A percentile compares a stretch with the other conserved stretches of the same genome.
These are phyloP conservation scores for Fusarium tupiense DNA, from an alignment of 2,329 filamentous ascomycete genomes.

Conservation along the genomic window DNA sequence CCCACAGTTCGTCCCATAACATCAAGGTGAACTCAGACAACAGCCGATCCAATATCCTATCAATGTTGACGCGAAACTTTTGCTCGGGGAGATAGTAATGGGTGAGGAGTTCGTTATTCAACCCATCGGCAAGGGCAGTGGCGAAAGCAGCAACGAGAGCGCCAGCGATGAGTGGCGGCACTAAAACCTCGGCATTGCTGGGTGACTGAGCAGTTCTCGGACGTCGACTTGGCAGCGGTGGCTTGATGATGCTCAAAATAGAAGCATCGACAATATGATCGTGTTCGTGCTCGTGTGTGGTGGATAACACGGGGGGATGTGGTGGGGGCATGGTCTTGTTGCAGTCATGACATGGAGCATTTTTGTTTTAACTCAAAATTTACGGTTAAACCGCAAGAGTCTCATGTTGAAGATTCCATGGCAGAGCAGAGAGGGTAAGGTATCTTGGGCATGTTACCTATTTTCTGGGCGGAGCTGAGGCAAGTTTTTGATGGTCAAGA, in stretches of 20 bases:
- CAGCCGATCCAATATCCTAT: slow-evolving; percentile 50
- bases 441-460: not conserved
- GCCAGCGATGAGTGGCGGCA: slow-evolving; percentile 50
- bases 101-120: slow-evolving; percentile 50
- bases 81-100: slow-evolving; percentile 51
- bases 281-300: slow-evolving; percentile 21
- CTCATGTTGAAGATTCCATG: slow-evolving; percentile 3
- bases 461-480: not conserved
- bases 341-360: slow-evolving; percentile 1
- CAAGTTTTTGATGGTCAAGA: slow-evolving; percentile 26
- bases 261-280: slow-evolving; percentile 18
- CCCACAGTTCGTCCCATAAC: slow-evolving; percentile 51
- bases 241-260: slow-evolving; percentile 46
- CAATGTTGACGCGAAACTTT: slow-evolving; percentile 48
- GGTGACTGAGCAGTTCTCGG: slow-evolving; percentile 43
- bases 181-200: slow-evolving; percentile 46
- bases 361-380: not conserved
- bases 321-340: slow-evolving; percentile 40
- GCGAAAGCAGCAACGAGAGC: slow-evolving; percentile 50
- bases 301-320: slow-evolving; percentile 39
- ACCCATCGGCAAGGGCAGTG: slow-evolving; percentile 46
- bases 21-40: slow-evolving; percentile 46
- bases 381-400: slow-evolving; percentile 10
- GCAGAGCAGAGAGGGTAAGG: not conserved
- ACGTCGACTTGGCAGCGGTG: slow-evolving; percentile 47